Evolutionary conservation across 768 basidiomycete species (phyloP).

Genomic region (Strobilomyces dryophilus): DNA sequence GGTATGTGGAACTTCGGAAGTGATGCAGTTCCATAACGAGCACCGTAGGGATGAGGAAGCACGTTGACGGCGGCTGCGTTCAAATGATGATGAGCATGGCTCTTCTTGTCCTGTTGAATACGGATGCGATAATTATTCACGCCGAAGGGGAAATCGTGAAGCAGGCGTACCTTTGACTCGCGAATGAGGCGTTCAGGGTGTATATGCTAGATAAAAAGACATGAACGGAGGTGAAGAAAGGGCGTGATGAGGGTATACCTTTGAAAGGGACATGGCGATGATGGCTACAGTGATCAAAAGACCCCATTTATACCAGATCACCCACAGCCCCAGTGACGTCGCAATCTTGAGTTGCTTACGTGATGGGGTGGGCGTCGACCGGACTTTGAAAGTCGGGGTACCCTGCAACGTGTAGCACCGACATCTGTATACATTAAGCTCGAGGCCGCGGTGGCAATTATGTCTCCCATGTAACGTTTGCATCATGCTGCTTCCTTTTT

Average conservation of each 20-base stretch:
- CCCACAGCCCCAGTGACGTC: too few relatives aligned
- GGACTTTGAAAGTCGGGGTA: too few relatives aligned
- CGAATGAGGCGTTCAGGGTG: slow-evolving; percentile 64
- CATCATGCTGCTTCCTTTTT: too few relatives aligned
- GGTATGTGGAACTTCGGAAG: slow-evolving; percentile 69
- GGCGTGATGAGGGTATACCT: slow-evolving; percentile 33
- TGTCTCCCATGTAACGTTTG: too few relatives aligned
- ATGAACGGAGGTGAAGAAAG: background rate
- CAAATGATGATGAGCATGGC: slow-evolving; percentile 31
- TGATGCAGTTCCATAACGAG: slow-evolving; percentile 61
- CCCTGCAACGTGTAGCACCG: too few relatives aligned
- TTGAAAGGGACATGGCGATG: slow-evolving; percentile 54
- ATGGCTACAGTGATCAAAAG: background rate
- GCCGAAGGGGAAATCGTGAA: background rate
- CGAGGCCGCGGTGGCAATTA: too few relatives aligned
- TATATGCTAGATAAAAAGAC: slow-evolving; percentile 45
- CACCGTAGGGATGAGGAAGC: slow-evolving; percentile 48
- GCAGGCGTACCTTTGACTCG: slow-evolving; percentile 43
- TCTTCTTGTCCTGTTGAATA: slow-evolving; percentile 44
- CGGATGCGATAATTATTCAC: background rate
- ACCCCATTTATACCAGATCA: background rate
- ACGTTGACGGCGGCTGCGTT: slow-evolving; percentile 32
- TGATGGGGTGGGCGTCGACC: too few relatives aligned
- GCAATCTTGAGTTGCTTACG: too few relatives aligned
- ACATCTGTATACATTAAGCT: too few relatives aligned